Base-by-base conservation (phyloP, 1,139 yeast genomes). In the Suhomyces atakaporum region DNA sequence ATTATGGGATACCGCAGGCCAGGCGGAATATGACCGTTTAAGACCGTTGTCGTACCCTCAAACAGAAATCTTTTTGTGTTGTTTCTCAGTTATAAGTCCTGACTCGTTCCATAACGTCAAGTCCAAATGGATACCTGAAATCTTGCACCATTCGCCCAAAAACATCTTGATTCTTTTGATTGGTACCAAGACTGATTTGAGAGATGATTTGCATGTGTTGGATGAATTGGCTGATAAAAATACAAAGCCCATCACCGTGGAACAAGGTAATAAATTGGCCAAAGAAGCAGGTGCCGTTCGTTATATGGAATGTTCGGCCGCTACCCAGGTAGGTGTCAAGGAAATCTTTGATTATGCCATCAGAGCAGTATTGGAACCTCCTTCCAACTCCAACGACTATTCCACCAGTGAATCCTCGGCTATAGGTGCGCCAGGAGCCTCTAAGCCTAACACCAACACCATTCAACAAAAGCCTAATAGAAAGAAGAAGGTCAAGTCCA, bases 1-100 rank as follows among this genome's bases (percentile, higher is more conserved):
- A 16, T 73, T 89, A 36, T 89, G 96, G 96, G 97, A 89, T 74
- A 89, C 97, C n/a, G 97, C 97, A 7, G 97, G 97, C 19, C 97
- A 89, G 63, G 85, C 86, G 54, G 97, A 89, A 60, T 89, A 89
- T 61, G 96, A 89, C 60, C 73, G 96, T 46, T 73, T 89, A 56
- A 76, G 97, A 63, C 97, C 97, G 4, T 69, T 89, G 45, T 84
- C 95, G 13, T 89, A 89, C 56, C 96, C 96, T 2, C 96, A 89
- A 54, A 88, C 97, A 0, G 96, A 88, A 52, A 84, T 89, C 29
- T 89, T 89, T 56, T 66, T 89, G 42, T 79, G 88, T 45, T 89
- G 97, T 63, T 89, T 89, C 63, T 84, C 95, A 10, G 81, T 89
- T 8, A 84, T 85, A 33, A 84, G 84, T 50, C 95, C 94, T 13